Base-by-base conservation (phyloP, 345 rosid genomes). In the Ceriops zippeliana region DNA sequence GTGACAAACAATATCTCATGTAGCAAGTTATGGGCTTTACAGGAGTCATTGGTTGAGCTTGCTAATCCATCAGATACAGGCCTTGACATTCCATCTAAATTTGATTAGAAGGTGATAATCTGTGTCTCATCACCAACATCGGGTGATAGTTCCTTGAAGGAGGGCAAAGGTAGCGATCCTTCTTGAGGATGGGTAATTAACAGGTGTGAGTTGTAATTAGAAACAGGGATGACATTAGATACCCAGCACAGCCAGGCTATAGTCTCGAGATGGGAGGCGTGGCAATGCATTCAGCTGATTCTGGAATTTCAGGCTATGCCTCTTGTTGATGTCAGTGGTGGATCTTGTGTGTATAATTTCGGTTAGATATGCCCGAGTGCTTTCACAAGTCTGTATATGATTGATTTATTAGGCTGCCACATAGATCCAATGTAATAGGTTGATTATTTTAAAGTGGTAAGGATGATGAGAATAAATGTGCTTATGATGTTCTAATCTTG, bases 1-100 rank as follows among this genome's bases (percentile, higher is more conserved):
- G 13, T 71, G 63, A 65, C 62, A 34, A 35, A 9, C 21, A 59
- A 58, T 46, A 35, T 73, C 78, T 79, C 71, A 76, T 78, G 30
- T 28, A 8, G 0, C 61, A 66, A 58, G 74, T 76, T 72, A 3
- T 73, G 66, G 67, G 30, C 67, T 61, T 52, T 75, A 78, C 88
- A 87, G 92, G 92, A 84, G 69, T 78, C 86, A 21, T 79, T 83
- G 65, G 85, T 75, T 53, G 89, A 85, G 84, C 84, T 84, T 17
- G 76, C 82, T 38, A 80, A 82, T 79, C 82, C 89, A 51, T 87
- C 89, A n/a, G 86, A 87, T 78, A 79, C 88, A 68, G 89, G 84
- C 35, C 70, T 85, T 34, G 86, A 82, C 51, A 73, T 79, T 54
- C 84, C 88, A 72, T 77, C 86, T 61, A 85, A 72, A 65, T 84